Evolutionary conservation across 192 early-diverging fungal species (phyloP), one percentile per base, ranked within the genome.

Genomic region (Linnemannia hyalina): DNA sequence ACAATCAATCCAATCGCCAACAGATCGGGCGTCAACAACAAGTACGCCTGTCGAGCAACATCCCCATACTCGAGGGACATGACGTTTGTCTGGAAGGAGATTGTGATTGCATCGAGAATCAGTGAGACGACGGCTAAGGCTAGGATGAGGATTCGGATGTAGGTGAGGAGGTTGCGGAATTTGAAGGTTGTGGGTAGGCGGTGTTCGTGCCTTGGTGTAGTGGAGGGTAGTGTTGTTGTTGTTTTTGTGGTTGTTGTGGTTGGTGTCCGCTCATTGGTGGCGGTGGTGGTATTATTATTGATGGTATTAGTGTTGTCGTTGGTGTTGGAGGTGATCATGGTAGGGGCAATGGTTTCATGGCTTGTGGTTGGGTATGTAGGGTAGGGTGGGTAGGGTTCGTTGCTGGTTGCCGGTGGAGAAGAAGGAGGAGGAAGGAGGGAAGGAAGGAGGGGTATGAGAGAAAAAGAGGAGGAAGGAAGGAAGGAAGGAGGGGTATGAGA

Each of bases 81-180:
- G 57, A 85, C 83, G 6, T 80, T 85, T 57, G 70, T 35, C 68
- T 80, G 74, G 70, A 85, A 85, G 13, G 83, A 85, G 49, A 85
- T 3, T 8, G 83, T 80, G 70, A 85, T 80, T 29, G 83, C 83
- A 73, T 85, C 83, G 55, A 85, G 78, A 69, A 85, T 85, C 29
- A 85, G 36, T 29, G 69, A 49, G n/a, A 65, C 46, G n/a, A 85
- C 74, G 40, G 75, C 74, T 0, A 85, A 46, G 35, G 29, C 46
- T 0, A 85, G 47, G 46, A 85, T 77, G 44, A 85, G 36, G 8
- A 85, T 18, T 20, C 83, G 49, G 22, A 80, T 40, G 70, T 73
- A 46, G 5, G 54, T 69, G 20, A 80, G 69, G 36, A 68, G 29
- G 6, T 80, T 85, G 5, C 55, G 63, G 69, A 55, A 57, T n/a